Base-by-base conservation (phyloP, 1,139 yeast genomes). In the Geotrichum restrictum region DNA sequence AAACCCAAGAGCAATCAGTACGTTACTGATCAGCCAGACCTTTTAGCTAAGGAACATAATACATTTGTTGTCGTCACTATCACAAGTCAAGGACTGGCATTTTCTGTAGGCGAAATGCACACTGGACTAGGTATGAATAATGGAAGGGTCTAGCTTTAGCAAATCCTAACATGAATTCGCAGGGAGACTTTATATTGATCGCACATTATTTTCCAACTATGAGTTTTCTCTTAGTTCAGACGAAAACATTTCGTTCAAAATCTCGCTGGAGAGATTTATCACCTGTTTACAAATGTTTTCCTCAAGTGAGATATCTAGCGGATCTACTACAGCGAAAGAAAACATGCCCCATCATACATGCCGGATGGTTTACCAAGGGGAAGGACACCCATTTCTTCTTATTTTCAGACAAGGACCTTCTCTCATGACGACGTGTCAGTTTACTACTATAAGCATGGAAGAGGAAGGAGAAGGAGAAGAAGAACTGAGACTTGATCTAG, bases 401-500 rank as follows among this genome's bases (percentile, higher is more conserved):
- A 83, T 82, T 24, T 86, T 87, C 66, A 89, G 85, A 61, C 95
- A 87, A 64, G 75, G 78, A 1, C 53, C 58, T 14, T 67, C 76
- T 49, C 80, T 88, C 59, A 78, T 83, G 40, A 95, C 88, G 60
- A 75, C 80, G 54, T 82, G 88, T 57, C 91, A 85, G 60, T 79
- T 88, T 57, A 70, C 77, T 1, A 87, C 95, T 0, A 78, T 74
- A 58, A 63, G 43, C 16, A 51, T 50, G n/a, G 62, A 60, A 19
- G 55, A 50, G 27, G 55, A 55, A 33, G 46, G 45, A 3, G 51
- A 36, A 6, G 42, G 40, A 24, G 46, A 43, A 3, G 59, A 51
- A 22, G 29, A 24, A 8, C 29, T 64, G 34, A 54, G 53, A 33
- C 56, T 68, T 45, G 65, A 63, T 43, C 67, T 84, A 3, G 82